phyloP scores from a whole-genome alignment of 257 asterid species.

The Dorcoceras hygrometricum region DNA sequence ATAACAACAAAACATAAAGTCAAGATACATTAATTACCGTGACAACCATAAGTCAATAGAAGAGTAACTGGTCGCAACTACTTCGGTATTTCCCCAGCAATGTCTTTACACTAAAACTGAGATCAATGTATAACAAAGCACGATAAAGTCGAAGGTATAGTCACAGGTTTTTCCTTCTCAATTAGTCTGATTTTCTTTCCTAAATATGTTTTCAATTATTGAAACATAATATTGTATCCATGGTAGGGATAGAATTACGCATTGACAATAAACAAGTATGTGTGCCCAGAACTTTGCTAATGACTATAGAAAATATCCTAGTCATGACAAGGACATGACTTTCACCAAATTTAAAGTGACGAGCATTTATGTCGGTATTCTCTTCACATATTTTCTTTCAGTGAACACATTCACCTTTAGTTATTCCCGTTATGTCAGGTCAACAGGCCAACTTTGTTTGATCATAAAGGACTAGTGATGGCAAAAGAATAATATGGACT shows the following conservation, averaged over 20 bases:
- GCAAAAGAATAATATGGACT: constrained; percentile 11
- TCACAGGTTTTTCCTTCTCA: constrained; percentile 7
- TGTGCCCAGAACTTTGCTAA: neutral
- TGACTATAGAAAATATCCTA: neutral
- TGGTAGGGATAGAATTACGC: neutral
- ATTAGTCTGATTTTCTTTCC: neutral
- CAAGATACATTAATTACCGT: neutral
- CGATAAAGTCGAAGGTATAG: neutral
- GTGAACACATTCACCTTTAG: neutral
- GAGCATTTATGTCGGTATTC: neutral
- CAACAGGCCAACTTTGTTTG: neutral
- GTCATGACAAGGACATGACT: constrained; percentile 4
- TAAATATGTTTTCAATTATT: neutral
- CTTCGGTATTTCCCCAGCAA: neutral
- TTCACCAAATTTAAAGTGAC: neutral
- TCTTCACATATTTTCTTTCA: neutral
- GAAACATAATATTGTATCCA: constrained; percentile 11
- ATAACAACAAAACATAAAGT: neutral
- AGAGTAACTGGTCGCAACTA: neutral
- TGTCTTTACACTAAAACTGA: neutral
- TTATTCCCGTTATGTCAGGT: constrained; percentile 4
- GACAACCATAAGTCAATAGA: neutral
- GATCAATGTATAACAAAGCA: neutral
- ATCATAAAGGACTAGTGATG: constrained; percentile 17
- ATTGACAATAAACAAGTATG: neutral